These are phyloP conservation scores for Aspergillus novofumigatus DNA, from an alignment of 2,329 filamentous ascomycete genomes.

Conservation along the genomic window DNA sequence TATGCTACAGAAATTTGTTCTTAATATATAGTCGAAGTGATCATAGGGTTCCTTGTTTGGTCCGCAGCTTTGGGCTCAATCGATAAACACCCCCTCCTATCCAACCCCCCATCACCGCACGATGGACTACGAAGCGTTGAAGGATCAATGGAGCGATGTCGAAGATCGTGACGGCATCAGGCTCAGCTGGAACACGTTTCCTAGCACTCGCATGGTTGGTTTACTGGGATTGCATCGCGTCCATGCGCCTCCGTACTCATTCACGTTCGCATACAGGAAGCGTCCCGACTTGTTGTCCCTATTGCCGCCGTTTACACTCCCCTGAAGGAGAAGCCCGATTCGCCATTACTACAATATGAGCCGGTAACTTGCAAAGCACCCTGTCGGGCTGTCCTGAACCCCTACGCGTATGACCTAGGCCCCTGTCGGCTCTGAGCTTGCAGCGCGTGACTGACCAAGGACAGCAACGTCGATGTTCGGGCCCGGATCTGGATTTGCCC, in stretches of 20 bases:
- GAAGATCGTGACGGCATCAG: conserved; percentile 95
- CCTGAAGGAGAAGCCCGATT: conserved; percentile 85
- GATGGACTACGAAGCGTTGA: conserved; percentile 91
- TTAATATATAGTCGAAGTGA: conserved; percentile 17
- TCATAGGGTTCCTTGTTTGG: conserved; percentile 14
- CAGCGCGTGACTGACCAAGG: conserved; percentile 21
- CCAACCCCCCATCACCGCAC: conserved; percentile 24
- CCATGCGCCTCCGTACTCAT: conserved; percentile 10
- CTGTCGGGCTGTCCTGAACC: conserved; percentile 92
- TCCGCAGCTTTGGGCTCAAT: conserved; percentile 14
- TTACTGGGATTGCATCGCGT: conserved; percentile 4
- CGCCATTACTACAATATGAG: conserved; percentile 88
- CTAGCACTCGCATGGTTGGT: conserved; percentile 90
- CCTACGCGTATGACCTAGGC: conserved; percentile 70
- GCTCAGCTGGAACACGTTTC: conserved; percentile 98
- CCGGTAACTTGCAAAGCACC: conserved; percentile 95
- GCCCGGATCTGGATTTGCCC: conserved; percentile 66
- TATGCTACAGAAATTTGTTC: conserved; percentile 26
- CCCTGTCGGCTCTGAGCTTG: neutral
- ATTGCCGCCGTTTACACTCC: conserved; percentile 96
- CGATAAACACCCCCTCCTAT: conserved; percentile 19
- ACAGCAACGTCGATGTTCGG: conserved; percentile 61
- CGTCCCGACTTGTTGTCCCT: conserved; percentile 87
- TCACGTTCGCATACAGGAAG: conserved; percentile 62
- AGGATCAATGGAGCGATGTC: conserved; percentile 94